Evolutionary conservation across 805 yeast genomes (phyloP).

Genomic region (Nakazawaea anatomiae): DNA sequence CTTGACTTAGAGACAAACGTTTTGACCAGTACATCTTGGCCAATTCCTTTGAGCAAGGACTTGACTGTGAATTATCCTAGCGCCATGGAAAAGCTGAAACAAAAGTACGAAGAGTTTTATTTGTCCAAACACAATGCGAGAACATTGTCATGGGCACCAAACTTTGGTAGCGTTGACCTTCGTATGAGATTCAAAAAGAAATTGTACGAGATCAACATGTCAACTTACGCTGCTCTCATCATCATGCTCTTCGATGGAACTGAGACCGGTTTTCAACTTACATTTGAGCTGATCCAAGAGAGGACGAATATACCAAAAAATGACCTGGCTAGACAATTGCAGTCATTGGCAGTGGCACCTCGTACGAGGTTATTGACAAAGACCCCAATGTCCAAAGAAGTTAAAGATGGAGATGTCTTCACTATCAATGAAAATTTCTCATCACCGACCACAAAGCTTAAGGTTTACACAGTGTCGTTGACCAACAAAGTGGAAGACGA

Average conservation of each 20-base stretch:
- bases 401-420: conserved; percentile 59
- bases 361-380: conserved; percentile 70
- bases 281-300: conserved; percentile 56
- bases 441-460: conserved; percentile 62
- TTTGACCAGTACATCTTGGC: conserved; percentile 65
- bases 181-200: conserved; percentile 61
- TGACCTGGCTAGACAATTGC: conserved; percentile 73
- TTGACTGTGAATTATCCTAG: conserved; percentile 35
- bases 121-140: conserved; percentile 49
- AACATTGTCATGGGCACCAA: conserved; percentile 70
- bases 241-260: conserved; percentile 65
- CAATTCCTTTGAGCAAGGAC: conserved; percentile 39
- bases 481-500: conserved; percentile 43
- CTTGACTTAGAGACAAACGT: conserved; percentile 44
- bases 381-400: conserved; percentile 67
- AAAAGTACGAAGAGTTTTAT: conserved; percentile 48
- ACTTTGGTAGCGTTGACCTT: conserved; percentile 78
- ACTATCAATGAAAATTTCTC: conserved; percentile 63
- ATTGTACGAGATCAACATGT: conserved; percentile 73
- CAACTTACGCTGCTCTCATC: conserved; percentile 76
- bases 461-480: conserved; percentile 63
- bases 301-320: conserved; percentile 65
- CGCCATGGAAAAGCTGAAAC: conserved; percentile 34
- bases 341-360: conserved; percentile 81
- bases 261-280: conserved; percentile 32